Evolutionary conservation across 768 basidiomycete genomes (phyloP).

Genomic region (Phylloporus sp.): DNA sequence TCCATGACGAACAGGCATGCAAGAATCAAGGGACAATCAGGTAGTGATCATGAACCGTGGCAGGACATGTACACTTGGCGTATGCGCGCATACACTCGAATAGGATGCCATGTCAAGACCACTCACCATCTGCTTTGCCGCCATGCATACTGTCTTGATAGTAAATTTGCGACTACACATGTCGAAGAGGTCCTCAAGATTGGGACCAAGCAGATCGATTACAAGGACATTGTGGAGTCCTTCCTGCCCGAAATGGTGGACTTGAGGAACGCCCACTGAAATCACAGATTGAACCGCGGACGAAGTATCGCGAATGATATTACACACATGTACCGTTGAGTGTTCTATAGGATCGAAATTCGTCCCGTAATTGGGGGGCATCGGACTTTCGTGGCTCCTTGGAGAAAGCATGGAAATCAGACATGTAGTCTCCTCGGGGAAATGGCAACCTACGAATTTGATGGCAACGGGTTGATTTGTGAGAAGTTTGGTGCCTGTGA

Average conservation of each 20-base stretch:
- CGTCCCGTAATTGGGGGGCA: constrained; percentile 94
- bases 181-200: constrained; percentile 96
- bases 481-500: constrained; percentile 75
- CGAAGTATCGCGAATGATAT: constrained; percentile 1
- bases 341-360: constrained; percentile 96
- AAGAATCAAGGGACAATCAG: constrained; percentile 4
- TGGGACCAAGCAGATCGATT: constrained; percentile 95
- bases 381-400: constrained; percentile 96
- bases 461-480: constrained; percentile 89
- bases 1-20: background rate
- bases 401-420: constrained; percentile 16
- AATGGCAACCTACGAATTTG: constrained; percentile 73
- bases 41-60: background rate
- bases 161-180: constrained; percentile 98
- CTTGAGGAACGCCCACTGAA: constrained; percentile 92
- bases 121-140: constrained; percentile 96
- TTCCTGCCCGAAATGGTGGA: constrained; percentile 98
- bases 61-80: background rate
- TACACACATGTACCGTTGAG: constrained; percentile 81
- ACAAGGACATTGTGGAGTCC: constrained; percentile 95
- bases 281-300: constrained; percentile 11
- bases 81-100: background rate
- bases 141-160: constrained; percentile 98
- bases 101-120: background rate
- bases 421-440: constrained; percentile 8